Base-by-base conservation (phyloP, 495 filamentous ascomycete species). In the Talaromyces trachyspermus region DNA sequence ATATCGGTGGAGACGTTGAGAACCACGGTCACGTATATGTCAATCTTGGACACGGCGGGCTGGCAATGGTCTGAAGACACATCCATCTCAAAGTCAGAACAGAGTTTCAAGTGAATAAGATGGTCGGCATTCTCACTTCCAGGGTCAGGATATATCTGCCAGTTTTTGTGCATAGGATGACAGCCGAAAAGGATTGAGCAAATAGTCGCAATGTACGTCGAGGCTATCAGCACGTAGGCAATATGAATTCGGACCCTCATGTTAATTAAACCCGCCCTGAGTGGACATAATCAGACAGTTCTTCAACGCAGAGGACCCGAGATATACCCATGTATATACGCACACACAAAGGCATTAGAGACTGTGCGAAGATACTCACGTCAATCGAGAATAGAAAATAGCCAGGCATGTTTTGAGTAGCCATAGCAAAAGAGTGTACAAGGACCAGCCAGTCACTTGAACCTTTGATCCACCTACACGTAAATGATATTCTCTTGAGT, bases 401-500 rank as follows among this genome's bases (percentile, higher is more conserved):
- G 68, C 63, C 55, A 79, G 54, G 50, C 69, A 65, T 5, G 70
- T 52, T 52, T 81, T 81, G 39, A 80, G 49, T 0, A 60, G 50
- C 73, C 75, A 81, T 2, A 81, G 56, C 18, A 73, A 57, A 23
- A 68, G 62, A 2, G 65, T 68, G 36, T 79, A 80, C 0, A 69
- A 55, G 19, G 68, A 71, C 75, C 76, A 78, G 6, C 73, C 72
- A 3, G 69, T 60, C 0, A 80, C 56, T 42, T 79, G 71, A 8
- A 65, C 64, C 43, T 77, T 78, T 1, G 72, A 74, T 0, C 74
- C 75, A 24, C 59, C 63, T 5, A 75, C 67, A 10, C 75, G 62
- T 14, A 68, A 41, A 9, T 50, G 30, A 43, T 68, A 71, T 46
- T 79, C 74, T 10, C 23, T 43, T 9, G 68, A 69, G 24, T 54